Percentiles rank a stretch among this genome's conserved stretches.
Evolutionary conservation across 768 basidiomycete species (phyloP).

Genomic region (Termitomyces sp.): DNA sequence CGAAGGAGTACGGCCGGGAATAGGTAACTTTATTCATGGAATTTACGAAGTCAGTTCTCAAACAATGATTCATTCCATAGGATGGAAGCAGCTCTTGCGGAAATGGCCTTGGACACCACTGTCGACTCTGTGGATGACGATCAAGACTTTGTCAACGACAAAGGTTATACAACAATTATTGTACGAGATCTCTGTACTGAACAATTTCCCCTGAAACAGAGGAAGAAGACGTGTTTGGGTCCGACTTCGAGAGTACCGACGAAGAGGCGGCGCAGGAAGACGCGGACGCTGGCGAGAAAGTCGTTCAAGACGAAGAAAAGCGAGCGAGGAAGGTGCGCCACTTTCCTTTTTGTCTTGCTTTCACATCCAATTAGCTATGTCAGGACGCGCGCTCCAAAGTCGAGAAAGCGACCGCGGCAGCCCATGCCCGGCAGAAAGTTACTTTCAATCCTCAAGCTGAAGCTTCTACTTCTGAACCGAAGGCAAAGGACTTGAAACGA

Average conservation of each 20-base stretch:
- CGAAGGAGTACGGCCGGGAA: constrained; percentile 78
- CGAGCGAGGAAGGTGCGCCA: constrained; percentile 41
- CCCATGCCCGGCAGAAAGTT: constrained; percentile 60
- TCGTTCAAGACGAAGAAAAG: constrained; percentile 58
- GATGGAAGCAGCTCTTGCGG: constrained; percentile 77
- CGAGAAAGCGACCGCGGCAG: constrained; percentile 62
- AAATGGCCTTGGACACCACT: constrained; percentile 54
- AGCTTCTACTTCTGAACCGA: constrained; percentile 18
- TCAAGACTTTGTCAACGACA: constrained; percentile 62
- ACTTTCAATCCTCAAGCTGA: constrained; percentile 61
- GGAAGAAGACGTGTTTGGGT: constrained; percentile 78
- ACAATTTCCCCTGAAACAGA: constrained; percentile 38
- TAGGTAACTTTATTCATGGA: constrained; percentile 37
- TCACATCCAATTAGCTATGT: neutral
- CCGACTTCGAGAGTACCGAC: constrained; percentile 85
- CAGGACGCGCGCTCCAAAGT: constrained; percentile 54
- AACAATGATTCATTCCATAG: constrained; percentile 30
- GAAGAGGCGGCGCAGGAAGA: constrained; percentile 60
- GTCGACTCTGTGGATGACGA: constrained; percentile 69
- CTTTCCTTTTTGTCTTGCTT: neutral
- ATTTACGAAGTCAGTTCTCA: neutral
- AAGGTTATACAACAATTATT: constrained; percentile 38
- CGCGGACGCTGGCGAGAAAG: constrained; percentile 51
- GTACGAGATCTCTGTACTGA: neutral
- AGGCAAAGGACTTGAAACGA: constrained; percentile 34